Conservation (phyloP, 2,329 filamentous ascomycete species). For the Cercospora sp. region DNA sequence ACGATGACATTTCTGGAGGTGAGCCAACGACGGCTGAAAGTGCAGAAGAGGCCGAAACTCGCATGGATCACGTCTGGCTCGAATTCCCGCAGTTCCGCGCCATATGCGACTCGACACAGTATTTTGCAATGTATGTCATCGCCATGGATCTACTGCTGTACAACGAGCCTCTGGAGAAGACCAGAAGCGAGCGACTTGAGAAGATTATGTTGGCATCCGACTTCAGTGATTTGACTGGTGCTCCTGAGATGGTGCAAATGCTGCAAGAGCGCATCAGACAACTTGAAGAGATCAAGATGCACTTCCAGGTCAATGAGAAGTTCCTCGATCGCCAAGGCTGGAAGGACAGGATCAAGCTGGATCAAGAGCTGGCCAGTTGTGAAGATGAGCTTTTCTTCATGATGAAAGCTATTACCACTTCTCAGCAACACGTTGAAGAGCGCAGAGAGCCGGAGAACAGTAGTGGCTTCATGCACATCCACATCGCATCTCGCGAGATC, state of each 20-base stretch:
- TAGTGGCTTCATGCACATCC: slow-evolving; percentile 83
- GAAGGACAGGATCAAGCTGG: slow-evolving; percentile 85
- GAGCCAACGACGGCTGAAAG: slow-evolving; percentile 45
- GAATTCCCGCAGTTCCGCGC: slow-evolving; percentile 92
- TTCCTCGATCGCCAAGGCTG: slow-evolving; percentile 85
- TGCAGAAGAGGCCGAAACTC: slow-evolving; percentile 55
- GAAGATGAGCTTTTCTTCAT: slow-evolving; percentile 99
- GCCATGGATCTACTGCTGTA: slow-evolving; percentile 94
- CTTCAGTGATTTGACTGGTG: slow-evolving; percentile 92
- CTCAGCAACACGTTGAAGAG: slow-evolving; percentile 81
- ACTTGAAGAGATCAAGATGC: slow-evolving; percentile 91
- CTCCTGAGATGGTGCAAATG: slow-evolving; percentile 86
- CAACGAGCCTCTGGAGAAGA: slow-evolving; percentile 94
- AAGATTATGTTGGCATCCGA: slow-evolving; percentile 99
- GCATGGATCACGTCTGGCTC: slow-evolving; percentile 96
- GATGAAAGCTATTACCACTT: slow-evolving; percentile 99
- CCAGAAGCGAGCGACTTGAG: slow-evolving; percentile 88
- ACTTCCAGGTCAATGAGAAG: slow-evolving; percentile 90
- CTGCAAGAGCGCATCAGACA: slow-evolving; percentile 91
- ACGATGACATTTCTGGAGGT: slow-evolving; percentile 79
- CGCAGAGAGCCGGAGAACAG: slow-evolving; percentile 62
- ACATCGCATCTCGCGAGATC: slow-evolving; percentile 89
- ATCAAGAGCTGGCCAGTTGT: slow-evolving; percentile 82
- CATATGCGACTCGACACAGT: slow-evolving; percentile 96
- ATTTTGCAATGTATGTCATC: slow-evolving; percentile 98